Evolutionary conservation across 2,329 filamentous ascomycete genomes (phyloP).

Genomic region (Pseudonectria foliicola): DNA sequence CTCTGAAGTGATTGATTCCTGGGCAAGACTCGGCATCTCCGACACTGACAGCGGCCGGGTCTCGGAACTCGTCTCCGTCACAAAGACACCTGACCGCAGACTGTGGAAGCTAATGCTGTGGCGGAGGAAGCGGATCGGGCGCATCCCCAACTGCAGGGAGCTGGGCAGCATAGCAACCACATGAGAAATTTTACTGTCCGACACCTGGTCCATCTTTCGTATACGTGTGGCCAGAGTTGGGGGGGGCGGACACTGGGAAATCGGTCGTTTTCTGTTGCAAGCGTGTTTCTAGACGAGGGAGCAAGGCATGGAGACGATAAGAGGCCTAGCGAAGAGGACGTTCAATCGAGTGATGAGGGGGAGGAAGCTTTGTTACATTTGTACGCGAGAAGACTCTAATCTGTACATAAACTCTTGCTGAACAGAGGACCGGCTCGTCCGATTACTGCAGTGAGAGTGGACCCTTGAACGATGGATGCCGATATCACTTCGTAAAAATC

Average conservation of each 20-base stretch:
- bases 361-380: too few relatives aligned
- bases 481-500: slow-evolving; percentile 6
- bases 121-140: slow-evolving; percentile 42
- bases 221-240: too few relatives aligned
- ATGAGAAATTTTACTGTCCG: slow-evolving; percentile 34
- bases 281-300: not conserved
- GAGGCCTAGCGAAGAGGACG: too few relatives aligned
- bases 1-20: slow-evolving; percentile 8
- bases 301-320: too few relatives aligned
- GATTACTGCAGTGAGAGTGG: too few relatives aligned
- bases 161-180: slow-evolving; percentile 48
- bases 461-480: slow-evolving; percentile 2
- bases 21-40: slow-evolving; percentile 7
- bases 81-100: slow-evolving; percentile 10
- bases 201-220: slow-evolving; percentile 26
- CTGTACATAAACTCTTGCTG: too few relatives aligned
- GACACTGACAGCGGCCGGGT: slow-evolving; percentile 15
- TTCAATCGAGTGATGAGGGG: too few relatives aligned
- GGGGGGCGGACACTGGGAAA: too few relatives aligned
- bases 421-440: too few relatives aligned
- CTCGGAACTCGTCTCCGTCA: slow-evolving; percentile 9
- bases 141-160: slow-evolving; percentile 44
- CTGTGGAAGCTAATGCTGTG: slow-evolving; percentile 30
- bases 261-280: too few relatives aligned
- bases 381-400: too few relatives aligned